Conservation (phyloP, 495 filamentous ascomycete genomes). For the Aspergillus bridgeri region DNA sequence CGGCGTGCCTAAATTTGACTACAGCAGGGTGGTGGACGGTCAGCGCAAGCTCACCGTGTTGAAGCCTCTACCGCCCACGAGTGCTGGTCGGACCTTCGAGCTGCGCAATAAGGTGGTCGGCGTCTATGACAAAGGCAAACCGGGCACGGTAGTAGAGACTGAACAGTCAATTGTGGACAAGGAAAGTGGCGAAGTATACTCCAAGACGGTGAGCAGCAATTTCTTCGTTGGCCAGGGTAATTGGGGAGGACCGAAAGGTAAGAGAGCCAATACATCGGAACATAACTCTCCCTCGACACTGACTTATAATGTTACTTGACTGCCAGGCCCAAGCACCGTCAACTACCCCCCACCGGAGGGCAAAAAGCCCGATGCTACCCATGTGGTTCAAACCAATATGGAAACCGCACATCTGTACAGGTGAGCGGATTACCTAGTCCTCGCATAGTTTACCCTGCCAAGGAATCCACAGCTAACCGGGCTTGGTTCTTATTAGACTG, state of each 20-base stretch:
- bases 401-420: slow-evolving; percentile 74
- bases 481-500: slow-evolving; percentile 37
- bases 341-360: slow-evolving; percentile 72
- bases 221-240: slow-evolving; percentile 81
- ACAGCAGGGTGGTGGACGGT: slow-evolving; percentile 72
- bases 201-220: slow-evolving; percentile 59
- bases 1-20: slow-evolving; percentile 73
- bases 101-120: slow-evolving; percentile 74
- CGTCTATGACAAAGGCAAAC: slow-evolving; percentile 87
- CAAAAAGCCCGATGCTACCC: slow-evolving; percentile 66
- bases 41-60: slow-evolving; percentile 74
- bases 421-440: slow-evolving; percentile 13
- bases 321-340: slow-evolving; percentile 59
- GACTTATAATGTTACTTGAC: background rate
- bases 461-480: background rate
- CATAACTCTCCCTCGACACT: background rate
- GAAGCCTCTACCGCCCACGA: slow-evolving; percentile 73
- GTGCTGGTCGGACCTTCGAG: slow-evolving; percentile 69
- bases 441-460: background rate
- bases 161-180: slow-evolving; percentile 73
- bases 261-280: background rate
- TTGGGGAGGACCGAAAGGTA: slow-evolving; percentile 85
- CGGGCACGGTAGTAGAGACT: slow-evolving; percentile 76
- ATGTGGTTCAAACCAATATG: slow-evolving; percentile 60
- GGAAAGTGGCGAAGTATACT: slow-evolving; percentile 65